These are phyloP conservation scores for Durio zibethinus DNA, from an alignment of 345 rosid genomes.

Conservation along the genomic window DNA sequence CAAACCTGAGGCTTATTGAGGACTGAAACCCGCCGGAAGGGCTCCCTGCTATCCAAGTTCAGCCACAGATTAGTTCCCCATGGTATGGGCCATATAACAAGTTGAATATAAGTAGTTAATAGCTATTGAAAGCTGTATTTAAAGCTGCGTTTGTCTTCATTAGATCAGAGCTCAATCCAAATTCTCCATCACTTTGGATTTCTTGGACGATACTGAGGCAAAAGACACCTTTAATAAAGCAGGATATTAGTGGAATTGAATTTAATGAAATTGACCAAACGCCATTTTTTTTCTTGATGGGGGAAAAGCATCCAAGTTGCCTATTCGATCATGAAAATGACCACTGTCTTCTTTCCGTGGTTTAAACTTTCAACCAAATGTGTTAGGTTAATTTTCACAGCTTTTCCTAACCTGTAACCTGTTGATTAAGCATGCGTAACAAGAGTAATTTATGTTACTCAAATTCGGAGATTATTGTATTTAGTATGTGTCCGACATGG, in stretches of 20 bases:
- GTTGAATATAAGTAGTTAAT: background rate
- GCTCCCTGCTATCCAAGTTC: background rate
- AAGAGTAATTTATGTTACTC: no score
- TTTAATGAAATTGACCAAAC: conserved; percentile 6
- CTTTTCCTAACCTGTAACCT: background rate
- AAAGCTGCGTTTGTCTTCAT: conserved; percentile 9
- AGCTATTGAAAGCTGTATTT: background rate
- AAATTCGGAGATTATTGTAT: no score
- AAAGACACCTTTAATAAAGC: background rate
- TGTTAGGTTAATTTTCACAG: background rate
- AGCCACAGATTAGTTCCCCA: background rate
- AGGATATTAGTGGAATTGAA: background rate
- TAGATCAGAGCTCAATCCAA: background rate
- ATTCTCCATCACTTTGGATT: background rate
- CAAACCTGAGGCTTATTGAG: background rate
- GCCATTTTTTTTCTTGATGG: background rate
- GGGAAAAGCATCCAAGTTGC: background rate
- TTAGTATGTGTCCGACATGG: no score
- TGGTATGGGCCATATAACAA: background rate
- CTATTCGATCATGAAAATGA: conserved; percentile 4
- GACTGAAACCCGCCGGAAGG: background rate
- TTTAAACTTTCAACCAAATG: background rate
- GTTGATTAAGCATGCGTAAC: background rate
- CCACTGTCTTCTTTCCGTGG: background rate
- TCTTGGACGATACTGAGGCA: conserved; percentile 9